Evolutionary conservation across 805 yeast genomes (phyloP).

Genomic region (Saccharomycopsis sp.): DNA sequence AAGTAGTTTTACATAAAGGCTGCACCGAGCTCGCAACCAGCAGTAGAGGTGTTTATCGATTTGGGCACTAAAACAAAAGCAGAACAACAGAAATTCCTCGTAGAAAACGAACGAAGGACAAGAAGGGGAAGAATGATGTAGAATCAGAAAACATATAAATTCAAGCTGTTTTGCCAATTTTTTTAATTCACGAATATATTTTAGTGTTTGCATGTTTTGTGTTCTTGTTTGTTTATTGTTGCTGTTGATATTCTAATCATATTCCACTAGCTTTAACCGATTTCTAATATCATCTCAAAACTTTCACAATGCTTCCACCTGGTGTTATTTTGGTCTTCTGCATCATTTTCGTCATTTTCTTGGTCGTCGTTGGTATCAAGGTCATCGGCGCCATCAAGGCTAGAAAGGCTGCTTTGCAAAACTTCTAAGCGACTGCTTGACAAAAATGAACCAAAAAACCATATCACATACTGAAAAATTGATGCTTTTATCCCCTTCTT

Average conservation of each 20-base stretch:
- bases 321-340: slow-evolving; percentile 68
- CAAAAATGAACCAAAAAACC: neutral
- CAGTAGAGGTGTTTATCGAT: neutral
- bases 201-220: neutral
- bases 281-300: neutral
- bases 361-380: slow-evolving; percentile 30
- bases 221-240: neutral
- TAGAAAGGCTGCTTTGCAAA: slow-evolving; percentile 34
- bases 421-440: slow-evolving; percentile 25
- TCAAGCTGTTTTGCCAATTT: neutral
- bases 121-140: neutral
- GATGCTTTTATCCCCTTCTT: neutral
- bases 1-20: neutral
- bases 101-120: neutral
- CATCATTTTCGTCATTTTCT: slow-evolving; percentile 30
- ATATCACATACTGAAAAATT: neutral
- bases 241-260: neutral
- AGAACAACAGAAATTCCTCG: neutral
- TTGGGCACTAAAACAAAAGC: neutral
- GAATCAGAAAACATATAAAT: neutral
- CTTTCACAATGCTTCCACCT: slow-evolving; percentile 51
- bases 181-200: neutral
- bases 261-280: neutral
- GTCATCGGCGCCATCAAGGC: slow-evolving; percentile 29
- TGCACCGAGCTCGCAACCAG: neutral